A percentile compares a stretch with the other conserved stretches of the same genome.
phyloP scores from a whole-genome alignment of 2,329 filamentous ascomycete genomes.

The Alternaria sp. region DNA sequence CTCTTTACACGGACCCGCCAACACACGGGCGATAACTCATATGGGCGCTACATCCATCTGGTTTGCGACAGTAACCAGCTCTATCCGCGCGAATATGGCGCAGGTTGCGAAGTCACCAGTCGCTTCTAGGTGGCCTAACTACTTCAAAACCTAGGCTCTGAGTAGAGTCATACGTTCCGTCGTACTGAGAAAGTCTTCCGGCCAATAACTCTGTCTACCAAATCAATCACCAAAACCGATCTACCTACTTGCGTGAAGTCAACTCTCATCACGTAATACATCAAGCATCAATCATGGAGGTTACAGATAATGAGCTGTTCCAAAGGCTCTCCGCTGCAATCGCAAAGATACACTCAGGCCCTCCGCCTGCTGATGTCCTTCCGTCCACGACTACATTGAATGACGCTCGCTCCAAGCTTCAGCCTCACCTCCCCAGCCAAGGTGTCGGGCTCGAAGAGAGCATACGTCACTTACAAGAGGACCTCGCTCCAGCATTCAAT shows the following conservation, averaged over 20 bases:
- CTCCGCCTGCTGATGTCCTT: conserved; percentile 41
- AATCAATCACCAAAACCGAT: background rate
- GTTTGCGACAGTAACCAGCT: background rate
- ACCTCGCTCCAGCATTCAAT: conserved; percentile 68
- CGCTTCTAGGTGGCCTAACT: conserved; percentile 6
- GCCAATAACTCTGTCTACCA: background rate
- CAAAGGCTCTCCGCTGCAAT: conserved; percentile 33
- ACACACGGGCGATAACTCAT: background rate
- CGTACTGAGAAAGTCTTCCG: background rate
- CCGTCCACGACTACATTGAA: conserved; percentile 42
- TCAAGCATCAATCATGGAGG: conserved; percentile 17
- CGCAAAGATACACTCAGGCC: conserved; percentile 31
- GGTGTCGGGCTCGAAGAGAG: conserved; percentile 57
- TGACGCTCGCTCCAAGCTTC: conserved; percentile 47
- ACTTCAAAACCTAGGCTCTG: background rate
- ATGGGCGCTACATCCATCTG: background rate
- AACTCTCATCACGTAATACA: background rate
- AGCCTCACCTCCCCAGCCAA: conserved; percentile 44
- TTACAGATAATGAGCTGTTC: conserved; percentile 21
- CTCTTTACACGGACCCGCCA: conserved; percentile 1
- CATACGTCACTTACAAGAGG: conserved; percentile 55
- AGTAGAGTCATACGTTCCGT: conserved; percentile 6
- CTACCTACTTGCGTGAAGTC: background rate
- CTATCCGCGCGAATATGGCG: background rate
- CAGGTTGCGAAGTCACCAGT: conserved; percentile 1